Conservation (phyloP, 2,329 filamentous ascomycete species). For the Aspergillus candidus region DNA sequence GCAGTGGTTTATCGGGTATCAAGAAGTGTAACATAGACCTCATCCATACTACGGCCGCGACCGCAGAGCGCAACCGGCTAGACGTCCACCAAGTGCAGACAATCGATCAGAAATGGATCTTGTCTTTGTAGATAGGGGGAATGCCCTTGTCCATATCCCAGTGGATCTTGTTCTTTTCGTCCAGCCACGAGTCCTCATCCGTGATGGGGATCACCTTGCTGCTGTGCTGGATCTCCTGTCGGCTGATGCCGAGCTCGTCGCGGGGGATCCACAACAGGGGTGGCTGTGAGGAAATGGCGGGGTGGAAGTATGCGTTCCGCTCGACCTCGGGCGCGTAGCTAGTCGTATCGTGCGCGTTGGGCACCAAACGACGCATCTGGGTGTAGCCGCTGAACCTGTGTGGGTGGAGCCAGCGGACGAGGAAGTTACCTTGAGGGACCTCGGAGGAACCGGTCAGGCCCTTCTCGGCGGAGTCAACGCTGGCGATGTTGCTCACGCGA, state of each 20-base stretch:
- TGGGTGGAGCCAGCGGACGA: constrained; percentile 62
- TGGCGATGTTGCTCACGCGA: constrained; percentile 22
- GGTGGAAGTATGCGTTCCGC: constrained; percentile 66
- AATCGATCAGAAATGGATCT: constrained; percentile 45
- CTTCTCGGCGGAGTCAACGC: constrained; percentile 32
- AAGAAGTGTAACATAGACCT: too few relatives aligned
- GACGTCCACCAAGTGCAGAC: too few relatives aligned
- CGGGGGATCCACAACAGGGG: constrained; percentile 81
- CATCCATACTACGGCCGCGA: too few relatives aligned
- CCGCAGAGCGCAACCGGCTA: too few relatives aligned
- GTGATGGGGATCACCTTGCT: constrained; percentile 68
- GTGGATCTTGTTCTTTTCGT: constrained; percentile 62
- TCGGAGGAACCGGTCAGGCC: constrained; percentile 22
- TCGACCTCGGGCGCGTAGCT: constrained; percentile 58
- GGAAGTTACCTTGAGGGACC: constrained; percentile 30
- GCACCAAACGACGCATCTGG: constrained; percentile 63
- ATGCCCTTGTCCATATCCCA: constrained; percentile 52
- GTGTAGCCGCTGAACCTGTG: constrained; percentile 70
- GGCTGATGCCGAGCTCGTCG: constrained; percentile 66
- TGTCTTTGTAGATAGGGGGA: constrained; percentile 56
- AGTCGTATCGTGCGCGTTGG: constrained; percentile 50
- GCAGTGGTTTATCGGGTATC: too few relatives aligned
- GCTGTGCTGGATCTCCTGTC: constrained; percentile 70
- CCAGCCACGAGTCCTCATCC: constrained; percentile 65
- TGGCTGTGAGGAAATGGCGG: constrained; percentile 55